A percentile compares a stretch with the other conserved stretches of the same genome.
Conservation (phyloP, 2,329 filamentous ascomycete genomes). For the Verticillium zaregamsianum region DNA sequence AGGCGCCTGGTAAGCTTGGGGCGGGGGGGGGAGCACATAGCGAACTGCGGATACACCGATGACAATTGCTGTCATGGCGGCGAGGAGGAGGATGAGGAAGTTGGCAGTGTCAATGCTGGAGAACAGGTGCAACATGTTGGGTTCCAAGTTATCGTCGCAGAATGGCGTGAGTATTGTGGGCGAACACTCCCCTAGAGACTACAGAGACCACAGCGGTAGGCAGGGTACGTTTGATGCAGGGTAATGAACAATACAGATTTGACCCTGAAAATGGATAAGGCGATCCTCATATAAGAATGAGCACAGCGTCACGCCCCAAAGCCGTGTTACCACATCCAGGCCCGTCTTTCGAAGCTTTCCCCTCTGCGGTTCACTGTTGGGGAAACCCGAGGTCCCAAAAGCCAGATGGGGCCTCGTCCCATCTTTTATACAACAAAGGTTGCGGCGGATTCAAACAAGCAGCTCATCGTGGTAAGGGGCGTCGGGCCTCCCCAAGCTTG, state of each 20-base stretch:
- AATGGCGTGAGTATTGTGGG: no score
- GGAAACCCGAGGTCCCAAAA: neutral
- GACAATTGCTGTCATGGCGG: conserved; percentile 10
- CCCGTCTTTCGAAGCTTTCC: neutral
- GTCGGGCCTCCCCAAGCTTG: neutral
- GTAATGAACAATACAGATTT: no score
- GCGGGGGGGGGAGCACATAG: conserved; percentile 3
- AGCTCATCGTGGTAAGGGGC: no score
- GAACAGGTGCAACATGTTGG: conserved; percentile 12
- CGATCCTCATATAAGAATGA: neutral
- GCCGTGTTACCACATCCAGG: no score
- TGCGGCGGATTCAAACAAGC: neutral
- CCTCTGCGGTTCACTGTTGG: neutral
- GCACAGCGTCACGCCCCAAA: neutral
- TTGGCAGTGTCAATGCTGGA: conserved; percentile 6
- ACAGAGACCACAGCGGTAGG: no score
- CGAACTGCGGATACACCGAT: conserved; percentile 10
- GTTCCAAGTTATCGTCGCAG: neutral
- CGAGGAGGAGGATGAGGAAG: conserved; percentile 7
- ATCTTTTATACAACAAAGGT: neutral
- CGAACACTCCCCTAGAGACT: no score
- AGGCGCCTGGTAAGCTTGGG: no score
- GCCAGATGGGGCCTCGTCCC: neutral
- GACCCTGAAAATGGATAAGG: neutral
- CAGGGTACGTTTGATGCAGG: neutral